These are phyloP conservation scores for Hypoxylon sp. DNA, from an alignment of 2,329 filamentous ascomycete genomes.

Conservation along the genomic window DNA sequence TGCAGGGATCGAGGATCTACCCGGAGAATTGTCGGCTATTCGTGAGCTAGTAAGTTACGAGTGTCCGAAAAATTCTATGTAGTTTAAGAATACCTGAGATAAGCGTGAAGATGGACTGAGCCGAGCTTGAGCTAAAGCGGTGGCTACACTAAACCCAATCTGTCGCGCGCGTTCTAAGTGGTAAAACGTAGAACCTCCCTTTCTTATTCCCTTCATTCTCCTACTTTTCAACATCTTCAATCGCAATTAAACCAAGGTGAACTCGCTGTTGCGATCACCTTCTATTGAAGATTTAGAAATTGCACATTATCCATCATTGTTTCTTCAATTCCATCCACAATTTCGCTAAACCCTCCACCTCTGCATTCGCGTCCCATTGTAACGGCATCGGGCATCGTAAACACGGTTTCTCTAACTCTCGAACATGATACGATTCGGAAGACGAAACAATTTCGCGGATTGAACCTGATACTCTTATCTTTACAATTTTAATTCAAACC, in stretches of 20 bases:
- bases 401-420: constrained; percentile 21
- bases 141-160: no score
- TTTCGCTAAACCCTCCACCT: background rate
- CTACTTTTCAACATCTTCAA: constrained; percentile 7
- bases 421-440: constrained; percentile 27
- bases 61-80: no score
- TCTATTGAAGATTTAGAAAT: background rate
- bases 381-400: constrained; percentile 12
- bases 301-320: background rate
- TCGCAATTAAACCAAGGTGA: background rate
- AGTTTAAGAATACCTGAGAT: no score
- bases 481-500: background rate
- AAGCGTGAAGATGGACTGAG: no score
- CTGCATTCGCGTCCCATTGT: constrained; percentile 5
- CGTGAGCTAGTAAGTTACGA: no score
- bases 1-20: no score
- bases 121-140: no score
- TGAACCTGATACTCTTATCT: background rate
- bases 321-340: constrained; percentile 21
- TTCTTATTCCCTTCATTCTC: constrained; percentile 20
- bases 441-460: constrained; percentile 13
- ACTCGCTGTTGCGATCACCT: background rate
- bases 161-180: no score
- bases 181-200: no score
- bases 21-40: no score